Evolutionary conservation across 257 asterid genomes (phyloP), one percentile per base, ranked within the genome.

Genomic region (Verbascum thapsus): DNA sequence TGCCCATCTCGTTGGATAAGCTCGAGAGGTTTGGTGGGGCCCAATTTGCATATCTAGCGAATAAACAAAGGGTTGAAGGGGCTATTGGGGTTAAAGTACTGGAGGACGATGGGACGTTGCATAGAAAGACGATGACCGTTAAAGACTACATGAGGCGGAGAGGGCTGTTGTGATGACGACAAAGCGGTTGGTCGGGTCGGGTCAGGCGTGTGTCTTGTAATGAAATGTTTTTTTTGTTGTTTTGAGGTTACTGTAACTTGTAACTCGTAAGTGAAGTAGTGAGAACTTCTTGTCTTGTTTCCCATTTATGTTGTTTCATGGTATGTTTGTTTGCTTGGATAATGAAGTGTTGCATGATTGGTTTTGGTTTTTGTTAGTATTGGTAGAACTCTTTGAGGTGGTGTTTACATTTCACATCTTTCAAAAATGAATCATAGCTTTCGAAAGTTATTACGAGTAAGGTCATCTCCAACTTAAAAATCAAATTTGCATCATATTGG

Each of bases 101-200:
- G 0, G 97, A 92, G 74, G 78, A 89, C 22, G 97, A 92, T 62
- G 99, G 97, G 43, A 83, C 88, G 83, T 74, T 95, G 37, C 99
- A 89, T 35, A 80, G 90, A 1, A 68, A 87, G 58, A 89, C 99
- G 62, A 68, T 92, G 87, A 81, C 89, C 3, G 90, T 89, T 43
- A 87, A 96, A 6, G 99, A 92, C 75, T 89, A 92, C 67, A 92
- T 87, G 85, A 79, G 99, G 50, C 70, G 99, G 63, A 85, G 95
- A 75, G 99, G 97, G 10, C 80, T 92, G 73, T 90, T 92, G 15
- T 92, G 86, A 84, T 26, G 49, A 57, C 32, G n/a, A n/a, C n/a
- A n/a, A 37, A 44, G 34, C 51, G 40, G 34, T 48, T 43, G 42
- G 3, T 53, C 16, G 8, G 53, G 64, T 19, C 17, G n/a, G 32